These are phyloP conservation scores for Cochlearia excelsa DNA, from an alignment of 345 rosid genomes.

Conservation along the genomic window DNA sequence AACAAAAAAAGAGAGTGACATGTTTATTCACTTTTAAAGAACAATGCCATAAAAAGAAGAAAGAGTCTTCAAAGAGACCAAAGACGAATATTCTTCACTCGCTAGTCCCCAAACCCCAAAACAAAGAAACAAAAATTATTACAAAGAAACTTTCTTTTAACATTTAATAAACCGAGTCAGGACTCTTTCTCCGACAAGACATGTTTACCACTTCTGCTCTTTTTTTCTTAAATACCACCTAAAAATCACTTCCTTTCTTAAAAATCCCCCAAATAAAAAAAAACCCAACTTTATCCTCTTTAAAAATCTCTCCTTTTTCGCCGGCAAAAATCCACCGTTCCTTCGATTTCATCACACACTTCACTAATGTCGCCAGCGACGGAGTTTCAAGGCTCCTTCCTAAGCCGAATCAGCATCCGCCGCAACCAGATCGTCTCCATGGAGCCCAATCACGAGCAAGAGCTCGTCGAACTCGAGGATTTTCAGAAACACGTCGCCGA, in stretches of 20 bases:
- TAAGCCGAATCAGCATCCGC: conserved; percentile 83
- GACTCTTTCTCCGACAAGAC: conserved; percentile 32
- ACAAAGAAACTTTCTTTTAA: neutral
- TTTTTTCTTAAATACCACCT: neutral
- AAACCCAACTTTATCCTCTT: neutral
- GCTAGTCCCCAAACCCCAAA: neutral
- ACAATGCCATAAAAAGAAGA: neutral
- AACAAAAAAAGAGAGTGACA: neutral
- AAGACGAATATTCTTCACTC: conserved; percentile 29
- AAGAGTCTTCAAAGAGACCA: conserved; percentile 2
- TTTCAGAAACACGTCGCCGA: conserved; percentile 73
- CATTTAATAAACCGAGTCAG: conserved; percentile 19
- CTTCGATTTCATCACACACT: conserved; percentile 3
- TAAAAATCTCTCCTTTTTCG: conserved; percentile 26
- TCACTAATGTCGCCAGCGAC: conserved; percentile 51
- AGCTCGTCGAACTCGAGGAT: conserved; percentile 71
- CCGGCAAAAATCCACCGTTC: conserved; percentile 5
- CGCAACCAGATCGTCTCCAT: conserved; percentile 77
- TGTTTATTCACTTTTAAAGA: no score
- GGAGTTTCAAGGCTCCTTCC: conserved; percentile 69
- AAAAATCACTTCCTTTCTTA: neutral
- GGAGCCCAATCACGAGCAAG: conserved; percentile 81
- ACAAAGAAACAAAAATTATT: neutral
- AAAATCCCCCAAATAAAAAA: neutral
- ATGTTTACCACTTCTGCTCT: conserved; percentile 30